phyloP scores from a whole-genome alignment of 345 rosid genomes.

The Populus davidiana region DNA sequence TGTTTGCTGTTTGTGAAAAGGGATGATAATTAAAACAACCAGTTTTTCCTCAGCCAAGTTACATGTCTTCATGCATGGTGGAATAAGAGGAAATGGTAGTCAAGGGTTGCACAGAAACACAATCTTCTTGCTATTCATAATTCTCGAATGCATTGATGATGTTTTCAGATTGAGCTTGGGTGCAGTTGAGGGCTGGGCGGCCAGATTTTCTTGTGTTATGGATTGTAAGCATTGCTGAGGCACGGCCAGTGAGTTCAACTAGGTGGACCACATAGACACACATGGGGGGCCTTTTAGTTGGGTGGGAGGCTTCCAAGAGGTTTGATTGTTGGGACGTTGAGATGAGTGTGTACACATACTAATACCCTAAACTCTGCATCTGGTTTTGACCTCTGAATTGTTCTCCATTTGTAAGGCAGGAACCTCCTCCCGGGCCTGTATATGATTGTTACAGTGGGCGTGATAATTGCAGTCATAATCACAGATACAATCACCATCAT shows the following conservation, averaged over 20 bases:
- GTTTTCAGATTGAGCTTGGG: slow-evolving; percentile 94
- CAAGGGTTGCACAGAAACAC: slow-evolving; percentile 70
- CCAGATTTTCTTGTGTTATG: slow-evolving; percentile 75
- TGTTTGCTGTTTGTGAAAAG: slow-evolving; percentile 91
- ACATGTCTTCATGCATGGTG: slow-evolving; percentile 94
- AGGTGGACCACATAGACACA: slow-evolving; percentile 81
- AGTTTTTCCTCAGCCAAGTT: slow-evolving; percentile 86
- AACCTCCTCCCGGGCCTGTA: slow-evolving; percentile 62
- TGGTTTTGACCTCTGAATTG: slow-evolving; percentile 59
- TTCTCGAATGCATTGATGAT: slow-evolving; percentile 84
- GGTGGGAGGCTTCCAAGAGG: slow-evolving; percentile 80
- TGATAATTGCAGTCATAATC: slow-evolving; percentile 67
- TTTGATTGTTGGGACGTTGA: slow-evolving; percentile 87
- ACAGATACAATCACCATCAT: slow-evolving; percentile 77
- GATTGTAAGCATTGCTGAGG: slow-evolving; percentile 91
- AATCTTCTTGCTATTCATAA: slow-evolving; percentile 57
- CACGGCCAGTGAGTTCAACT: slow-evolving; percentile 90
- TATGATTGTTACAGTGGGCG: slow-evolving; percentile 55
- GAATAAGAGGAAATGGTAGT: slow-evolving; percentile 92
- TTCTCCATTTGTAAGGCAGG: slow-evolving; percentile 61
- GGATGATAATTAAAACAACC: slow-evolving; percentile 66
- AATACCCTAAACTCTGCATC: slow-evolving; percentile 65
- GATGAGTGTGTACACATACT: slow-evolving; percentile 78
- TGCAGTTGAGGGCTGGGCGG: slow-evolving; percentile 65
- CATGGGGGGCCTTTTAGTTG: slow-evolving; percentile 73